Evolutionary conservation across 805 yeast species (phyloP).

Genomic region (Hanseniaspora jakobsenii): DNA sequence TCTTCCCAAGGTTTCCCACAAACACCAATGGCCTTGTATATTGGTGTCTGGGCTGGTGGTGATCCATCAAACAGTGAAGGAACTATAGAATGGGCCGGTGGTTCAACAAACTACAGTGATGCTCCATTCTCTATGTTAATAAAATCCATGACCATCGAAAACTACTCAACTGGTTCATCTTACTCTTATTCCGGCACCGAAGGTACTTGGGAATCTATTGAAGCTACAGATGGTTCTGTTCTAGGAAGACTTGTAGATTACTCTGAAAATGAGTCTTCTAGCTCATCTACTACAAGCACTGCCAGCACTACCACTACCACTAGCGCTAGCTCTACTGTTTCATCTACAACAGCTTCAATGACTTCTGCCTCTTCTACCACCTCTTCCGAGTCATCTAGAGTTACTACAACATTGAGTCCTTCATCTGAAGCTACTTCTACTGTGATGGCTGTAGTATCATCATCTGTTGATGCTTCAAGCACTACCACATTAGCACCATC

Average conservation of each 20-base stretch:
- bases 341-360: conserved; percentile 7
- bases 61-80: conserved; percentile 53
- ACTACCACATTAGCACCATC: conserved; percentile 14
- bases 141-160: conserved; percentile 47
- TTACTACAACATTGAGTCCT: too few species aligned
- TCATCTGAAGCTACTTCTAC: too few species aligned
- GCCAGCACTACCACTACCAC: conserved; percentile 16
- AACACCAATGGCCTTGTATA: conserved; percentile 64
- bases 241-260: conserved; percentile 43
- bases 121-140: conserved; percentile 63
- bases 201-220: conserved; percentile 51
- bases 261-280: conserved; percentile 33
- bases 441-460: background rate
- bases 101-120: conserved; percentile 47
- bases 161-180: conserved; percentile 52
- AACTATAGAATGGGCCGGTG: conserved; percentile 78
- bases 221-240: conserved; percentile 45
- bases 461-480: conserved; percentile 9
- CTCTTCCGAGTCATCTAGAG: too few species aligned
- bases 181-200: conserved; percentile 44
- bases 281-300: conserved; percentile 25
- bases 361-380: background rate
- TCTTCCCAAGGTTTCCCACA: conserved; percentile 72
- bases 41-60: conserved; percentile 79
- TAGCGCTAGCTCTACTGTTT: conserved; percentile 15